A percentile compares a stretch with the other conserved stretches of the same genome.
phyloP scores from a whole-genome alignment of 495 filamentous ascomycete species.

The Hapsidospora chrysogenum region DNA sequence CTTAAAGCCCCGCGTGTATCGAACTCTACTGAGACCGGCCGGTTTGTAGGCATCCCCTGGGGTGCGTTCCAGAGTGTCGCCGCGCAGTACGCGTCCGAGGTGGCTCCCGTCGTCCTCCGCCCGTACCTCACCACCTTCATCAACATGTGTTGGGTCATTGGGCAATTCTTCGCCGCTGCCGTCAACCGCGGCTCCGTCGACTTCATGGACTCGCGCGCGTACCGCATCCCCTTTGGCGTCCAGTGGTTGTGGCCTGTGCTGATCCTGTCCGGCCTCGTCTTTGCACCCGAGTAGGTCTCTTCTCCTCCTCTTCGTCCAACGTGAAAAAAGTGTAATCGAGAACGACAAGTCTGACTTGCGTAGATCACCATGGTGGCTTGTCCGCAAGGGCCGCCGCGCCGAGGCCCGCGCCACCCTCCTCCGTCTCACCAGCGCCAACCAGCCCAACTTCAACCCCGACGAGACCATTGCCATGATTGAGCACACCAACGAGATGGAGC shows the following conservation, averaged over 20 bases:
- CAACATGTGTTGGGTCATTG: constrained; percentile 59
- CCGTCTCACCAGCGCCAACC: constrained; percentile 36
- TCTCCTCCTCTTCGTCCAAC: too few species aligned
- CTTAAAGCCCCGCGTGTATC: neutral
- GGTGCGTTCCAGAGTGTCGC: constrained; percentile 45
- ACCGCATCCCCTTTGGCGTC: constrained; percentile 43
- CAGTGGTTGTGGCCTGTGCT: constrained; percentile 68
- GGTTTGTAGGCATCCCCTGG: constrained; percentile 56
- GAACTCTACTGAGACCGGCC: constrained; percentile 19
- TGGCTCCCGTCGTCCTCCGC: constrained; percentile 45
- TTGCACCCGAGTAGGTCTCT: constrained; percentile 40
- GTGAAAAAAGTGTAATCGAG: too few species aligned
- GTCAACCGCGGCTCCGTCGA: constrained; percentile 39
- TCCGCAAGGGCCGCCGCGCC: constrained; percentile 36
- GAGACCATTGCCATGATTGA: constrained; percentile 58
- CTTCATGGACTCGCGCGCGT: constrained; percentile 41
- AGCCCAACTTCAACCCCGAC: constrained; percentile 38
- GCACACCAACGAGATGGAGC: constrained; percentile 50
- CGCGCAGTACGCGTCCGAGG: constrained; percentile 54
- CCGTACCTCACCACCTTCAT: constrained; percentile 52
- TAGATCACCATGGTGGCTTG: constrained; percentile 60
- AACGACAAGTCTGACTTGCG: too few species aligned
- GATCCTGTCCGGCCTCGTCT: constrained; percentile 38
- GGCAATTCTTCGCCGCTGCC: constrained; percentile 49
- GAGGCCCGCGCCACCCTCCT: constrained; percentile 41